Base-by-base conservation (phyloP, 2,329 filamentous ascomycete species). In the Colletotrichum scovillei region DNA sequence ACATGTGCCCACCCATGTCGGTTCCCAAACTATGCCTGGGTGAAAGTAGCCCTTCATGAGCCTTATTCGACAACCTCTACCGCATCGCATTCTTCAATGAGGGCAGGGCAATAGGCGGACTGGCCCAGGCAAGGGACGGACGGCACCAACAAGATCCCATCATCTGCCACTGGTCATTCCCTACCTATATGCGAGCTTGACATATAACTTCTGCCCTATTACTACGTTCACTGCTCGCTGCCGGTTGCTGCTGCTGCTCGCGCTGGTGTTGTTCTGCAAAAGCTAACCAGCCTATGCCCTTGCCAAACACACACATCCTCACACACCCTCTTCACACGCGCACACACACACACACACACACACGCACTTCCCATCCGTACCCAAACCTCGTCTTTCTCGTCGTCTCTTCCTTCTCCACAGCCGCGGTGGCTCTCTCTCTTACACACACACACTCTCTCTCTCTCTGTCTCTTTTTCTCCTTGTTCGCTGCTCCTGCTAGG, bases 71-170 rank as follows among this genome's bases (percentile, higher is more conserved):
- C 73, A 65, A 67, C 65, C 68, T 67, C 68, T 63, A 72, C 71
- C 71, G 67, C 71, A 72, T 67, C 71, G 68, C 71, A 74, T 74
- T 74, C 71, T 74, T 74, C 71, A 74, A 74, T 72, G 68, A 74
- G 71, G 68, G 62, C 67, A 74, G 66, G 70, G 66, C 55, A 69
- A 56, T 63, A 60, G 66, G 49, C 59, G 66, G 70, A 56, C 63
- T 74, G 68, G 63, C 68, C 71, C 67, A 72, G 62, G 55, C 67
- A 71, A 65, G 67, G 63, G 68, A 67, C 68, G 26, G 57, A 32
- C 68, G 67, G 70, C 57, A 66, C 55, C 71, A 73, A 72, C 62
- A 56, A 66, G 71, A 72, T 62, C 62, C 71, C 67, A 66, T 71
- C 67, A 52, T 72, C 62, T 67, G 42, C 68, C 63, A 59, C 52